These are phyloP conservation scores for Candida alai DNA, from an alignment of 805 yeast species.

Conservation along the genomic window DNA sequence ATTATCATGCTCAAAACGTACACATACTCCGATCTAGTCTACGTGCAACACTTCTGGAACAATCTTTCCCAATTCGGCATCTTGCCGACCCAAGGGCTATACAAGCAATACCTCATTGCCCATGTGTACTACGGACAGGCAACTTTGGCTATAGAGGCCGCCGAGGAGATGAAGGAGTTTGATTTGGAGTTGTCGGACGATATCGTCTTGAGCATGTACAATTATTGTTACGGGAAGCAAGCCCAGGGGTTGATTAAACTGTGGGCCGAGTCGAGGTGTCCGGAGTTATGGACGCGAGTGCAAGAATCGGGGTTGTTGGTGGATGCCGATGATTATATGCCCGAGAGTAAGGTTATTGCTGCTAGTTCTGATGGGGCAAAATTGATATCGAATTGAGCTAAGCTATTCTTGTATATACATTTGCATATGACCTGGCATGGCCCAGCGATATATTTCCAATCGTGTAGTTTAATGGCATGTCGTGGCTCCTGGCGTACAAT, in stretches of 20 bases:
- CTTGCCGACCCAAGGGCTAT: slow-evolving; percentile 48
- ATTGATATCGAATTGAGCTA: no score
- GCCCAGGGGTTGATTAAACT: slow-evolving; percentile 26
- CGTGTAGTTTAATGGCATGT: no score
- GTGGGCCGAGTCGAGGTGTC: slow-evolving; percentile 32
- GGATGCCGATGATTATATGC: slow-evolving; percentile 26
- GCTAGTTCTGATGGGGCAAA: slow-evolving; percentile 8
- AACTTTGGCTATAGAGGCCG: slow-evolving; percentile 51
- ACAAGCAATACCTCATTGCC: slow-evolving; percentile 61
- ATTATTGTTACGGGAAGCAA: slow-evolving; percentile 33
- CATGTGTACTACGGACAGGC: slow-evolving; percentile 64
- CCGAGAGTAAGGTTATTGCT: slow-evolving; percentile 25
- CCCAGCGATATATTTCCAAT: no score
- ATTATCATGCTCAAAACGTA: slow-evolving; percentile 64
- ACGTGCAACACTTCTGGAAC: slow-evolving; percentile 61
- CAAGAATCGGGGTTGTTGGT: slow-evolving; percentile 21
- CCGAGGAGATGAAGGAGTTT: slow-evolving; percentile 44
- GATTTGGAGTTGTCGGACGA: slow-evolving; percentile 43
- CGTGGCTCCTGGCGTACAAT: no score
- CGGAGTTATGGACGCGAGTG: slow-evolving; percentile 25
- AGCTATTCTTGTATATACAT: no score
- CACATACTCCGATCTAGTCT: slow-evolving; percentile 50
- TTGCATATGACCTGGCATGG: no score
- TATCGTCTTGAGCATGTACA: slow-evolving; percentile 45
- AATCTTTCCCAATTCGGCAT: slow-evolving; percentile 51